These are phyloP conservation scores for Dothidotthia symphoricarpi DNA, from an alignment of 2,329 filamentous ascomycete species.

Conservation along the genomic window DNA sequence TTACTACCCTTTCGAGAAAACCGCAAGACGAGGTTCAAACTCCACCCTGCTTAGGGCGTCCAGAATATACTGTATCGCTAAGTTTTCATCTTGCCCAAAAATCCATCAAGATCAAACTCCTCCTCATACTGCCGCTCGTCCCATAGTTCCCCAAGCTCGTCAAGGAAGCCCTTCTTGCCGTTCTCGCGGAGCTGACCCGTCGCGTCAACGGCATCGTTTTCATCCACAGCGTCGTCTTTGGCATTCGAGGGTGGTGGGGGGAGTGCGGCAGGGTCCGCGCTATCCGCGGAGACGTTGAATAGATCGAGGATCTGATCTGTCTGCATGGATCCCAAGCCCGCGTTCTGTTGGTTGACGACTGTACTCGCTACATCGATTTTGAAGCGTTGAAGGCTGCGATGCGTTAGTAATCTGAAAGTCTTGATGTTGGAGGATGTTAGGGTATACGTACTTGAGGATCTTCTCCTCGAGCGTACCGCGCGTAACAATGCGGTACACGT, in stretches of 20 bases:
- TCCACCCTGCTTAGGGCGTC: no score
- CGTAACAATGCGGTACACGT: conserved; percentile 95
- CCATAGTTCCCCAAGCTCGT: conserved; percentile 94
- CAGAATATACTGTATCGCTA: conserved; percentile 12
- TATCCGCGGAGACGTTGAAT: conserved; percentile 67
- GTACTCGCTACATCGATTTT: conserved; percentile 98
- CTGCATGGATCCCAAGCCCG: conserved; percentile 91
- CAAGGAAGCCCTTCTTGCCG: conserved; percentile 93
- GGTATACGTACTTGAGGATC: conserved; percentile 69
- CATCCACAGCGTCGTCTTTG: conserved; percentile 65
- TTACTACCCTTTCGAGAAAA: no score
- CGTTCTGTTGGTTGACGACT: conserved; percentile 98
- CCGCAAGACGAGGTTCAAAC: background rate
- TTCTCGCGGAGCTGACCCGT: conserved; percentile 90
- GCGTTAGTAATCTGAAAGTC: conserved; percentile 10
- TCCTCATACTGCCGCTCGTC: conserved; percentile 98
- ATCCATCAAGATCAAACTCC: conserved; percentile 93
- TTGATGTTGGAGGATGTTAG: background rate
- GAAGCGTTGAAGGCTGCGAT: conserved; percentile 83
- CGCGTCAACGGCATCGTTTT: conserved; percentile 79
- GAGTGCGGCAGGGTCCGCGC: conserved; percentile 59
- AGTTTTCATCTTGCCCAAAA: conserved; percentile 86
- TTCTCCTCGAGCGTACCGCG: conserved; percentile 96
- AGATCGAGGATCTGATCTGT: conserved; percentile 97
- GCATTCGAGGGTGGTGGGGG: conserved; percentile 55